A percentile compares a stretch with the other conserved stretches of the same genome.
Evolutionary conservation across 1,139 yeast species (phyloP).

Genomic region (Meyerozyma carpophila): DNA sequence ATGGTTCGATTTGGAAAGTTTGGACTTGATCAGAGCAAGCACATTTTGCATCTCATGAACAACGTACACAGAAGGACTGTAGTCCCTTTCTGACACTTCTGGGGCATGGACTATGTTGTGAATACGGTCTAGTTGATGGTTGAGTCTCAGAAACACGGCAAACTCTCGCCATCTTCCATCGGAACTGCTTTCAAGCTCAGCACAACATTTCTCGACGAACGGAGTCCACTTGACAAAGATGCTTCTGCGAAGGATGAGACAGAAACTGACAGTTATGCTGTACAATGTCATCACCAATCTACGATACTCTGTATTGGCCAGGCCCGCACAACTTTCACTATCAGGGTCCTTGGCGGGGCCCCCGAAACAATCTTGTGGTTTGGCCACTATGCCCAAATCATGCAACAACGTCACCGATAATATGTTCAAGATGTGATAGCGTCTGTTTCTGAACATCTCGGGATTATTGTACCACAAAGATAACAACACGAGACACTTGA

Average conservation of each 20-base stretch:
- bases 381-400: constrained; percentile 69
- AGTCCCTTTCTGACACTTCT: constrained; percentile 20
- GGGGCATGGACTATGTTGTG: constrained; percentile 45
- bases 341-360: constrained; percentile 30
- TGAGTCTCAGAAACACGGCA: constrained; percentile 57
- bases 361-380: constrained; percentile 34
- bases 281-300: constrained; percentile 45
- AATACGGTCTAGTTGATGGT: constrained; percentile 58
- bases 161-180: constrained; percentile 30
- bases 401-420: constrained; percentile 66
- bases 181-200: constrained; percentile 33
- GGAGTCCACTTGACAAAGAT: constrained; percentile 54
- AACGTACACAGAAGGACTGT: constrained; percentile 25
- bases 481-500: constrained; percentile 56
- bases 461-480: constrained; percentile 82
- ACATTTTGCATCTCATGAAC: constrained; percentile 38
- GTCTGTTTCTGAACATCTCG: constrained; percentile 71
- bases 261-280: constrained; percentile 45
- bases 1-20: constrained; percentile 35
- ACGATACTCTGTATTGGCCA: constrained; percentile 29
- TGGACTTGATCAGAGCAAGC: constrained; percentile 30
- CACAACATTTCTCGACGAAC: constrained; percentile 60
- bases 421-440: constrained; percentile 65
- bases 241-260: constrained; percentile 48
- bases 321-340: constrained; percentile 6